phyloP scores from a whole-genome alignment of 202 grass and related monocot genomes.

The Dendrocalamus latiflorus region DNA sequence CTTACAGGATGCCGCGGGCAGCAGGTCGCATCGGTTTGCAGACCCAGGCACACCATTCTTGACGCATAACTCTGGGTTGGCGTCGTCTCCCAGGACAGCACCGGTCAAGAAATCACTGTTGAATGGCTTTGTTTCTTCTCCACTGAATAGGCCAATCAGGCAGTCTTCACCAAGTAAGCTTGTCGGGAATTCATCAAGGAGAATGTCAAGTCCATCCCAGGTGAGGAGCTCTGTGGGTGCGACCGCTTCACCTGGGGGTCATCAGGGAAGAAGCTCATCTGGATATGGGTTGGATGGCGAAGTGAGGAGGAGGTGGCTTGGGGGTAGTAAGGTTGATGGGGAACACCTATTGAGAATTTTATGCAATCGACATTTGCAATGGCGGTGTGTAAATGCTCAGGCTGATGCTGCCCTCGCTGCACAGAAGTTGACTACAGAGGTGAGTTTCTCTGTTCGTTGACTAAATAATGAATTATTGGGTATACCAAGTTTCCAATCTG shows the following conservation, averaged over 20 bases:
- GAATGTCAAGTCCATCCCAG: conserved; percentile 65
- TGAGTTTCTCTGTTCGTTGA: conserved; percentile 34
- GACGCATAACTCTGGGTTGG: conserved; percentile 25
- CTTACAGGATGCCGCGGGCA: conserved; percentile 50
- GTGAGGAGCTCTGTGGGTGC: conserved; percentile 34
- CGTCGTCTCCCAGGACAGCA: conserved; percentile 34
- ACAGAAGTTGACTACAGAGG: conserved; percentile 79
- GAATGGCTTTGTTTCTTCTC: conserved; percentile 51
- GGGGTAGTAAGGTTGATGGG: conserved; percentile 70
- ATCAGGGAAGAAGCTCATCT: conserved; percentile 49
- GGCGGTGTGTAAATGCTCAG: conserved; percentile 79
- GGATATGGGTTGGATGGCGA: conserved; percentile 58
- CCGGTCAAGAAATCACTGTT: conserved; percentile 47
- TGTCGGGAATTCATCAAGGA: conserved; percentile 44
- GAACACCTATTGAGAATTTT: conserved; percentile 78
- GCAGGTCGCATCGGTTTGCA: conserved; percentile 37
- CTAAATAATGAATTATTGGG: background rate
- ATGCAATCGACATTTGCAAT: conserved; percentile 85
- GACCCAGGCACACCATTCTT: conserved; percentile 58
- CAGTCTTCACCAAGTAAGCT: conserved; percentile 64
- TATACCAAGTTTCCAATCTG: background rate
- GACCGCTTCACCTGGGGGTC: conserved; percentile 20
- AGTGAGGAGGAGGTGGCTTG: conserved; percentile 66
- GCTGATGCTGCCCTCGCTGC: conserved; percentile 47
- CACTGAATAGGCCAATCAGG: conserved; percentile 52